Base-by-base conservation (phyloP, 2,329 filamentous ascomycete genomes). In the Venturia pyrina region DNA sequence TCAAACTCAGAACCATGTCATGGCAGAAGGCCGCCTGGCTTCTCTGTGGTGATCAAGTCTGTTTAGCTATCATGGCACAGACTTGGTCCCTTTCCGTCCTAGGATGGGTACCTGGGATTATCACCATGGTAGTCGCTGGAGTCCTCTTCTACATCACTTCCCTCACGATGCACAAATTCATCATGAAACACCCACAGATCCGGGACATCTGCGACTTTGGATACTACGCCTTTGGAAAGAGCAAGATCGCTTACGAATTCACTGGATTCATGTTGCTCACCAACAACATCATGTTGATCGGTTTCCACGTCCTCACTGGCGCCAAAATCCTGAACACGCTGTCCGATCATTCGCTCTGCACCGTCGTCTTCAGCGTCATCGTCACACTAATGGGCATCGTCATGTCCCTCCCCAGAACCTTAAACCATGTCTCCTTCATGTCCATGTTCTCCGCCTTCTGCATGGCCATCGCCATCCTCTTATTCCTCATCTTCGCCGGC, bases 21-120 rank as follows among this genome's bases (percentile, higher is more conserved):
- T 83, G 81, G 80, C 79, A 82, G 68, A 81, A 81, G 70, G 79
- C 79, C 1, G 79, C 80, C 8, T 81, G 78, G 74, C 70, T 82
- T 44, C 76, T 82, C 6, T 73, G 71, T 13, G 80, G 80, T 44
- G 80, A 82, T 59, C 80, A 82, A 70, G 79, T 82, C 44, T 82
- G 80, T 70, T 72, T 82, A 5, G 80, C 80, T 37, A 81, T 82
- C 68, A 82, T 81, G 80, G 80, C 80, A 40, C 80, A 82, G 69
- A 76, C 79, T 7, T 82, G 80, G 80, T 81, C 79, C 37, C 75
- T 81, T 15, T 79, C 74, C 53, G 78, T 80, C n/a, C 69, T 80
- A 8, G 78, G 78, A 62, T 80, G 78, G 78, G 77, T 80, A 24
- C 78, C 78, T 2, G 78, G 78, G 6, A 76, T 81, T 50, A 76